Evolutionary conservation across 331 rosid genomes (phyloP), one percentile per base, ranked within the genome.

Genomic region (Quercus tomentella): DNA sequence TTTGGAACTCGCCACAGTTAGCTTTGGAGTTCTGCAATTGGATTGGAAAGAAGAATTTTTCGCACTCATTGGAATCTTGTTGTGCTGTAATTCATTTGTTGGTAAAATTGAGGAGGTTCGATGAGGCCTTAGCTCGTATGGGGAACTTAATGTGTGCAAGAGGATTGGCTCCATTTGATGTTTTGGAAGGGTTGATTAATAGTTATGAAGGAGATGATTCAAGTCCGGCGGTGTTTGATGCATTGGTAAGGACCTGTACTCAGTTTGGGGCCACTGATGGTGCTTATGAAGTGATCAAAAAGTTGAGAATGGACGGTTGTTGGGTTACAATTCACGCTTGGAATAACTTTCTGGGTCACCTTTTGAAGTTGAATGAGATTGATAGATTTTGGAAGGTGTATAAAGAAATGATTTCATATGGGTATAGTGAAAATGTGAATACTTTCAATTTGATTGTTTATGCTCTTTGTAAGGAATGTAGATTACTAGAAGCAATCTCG

Each of bases 191-290:
- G 55, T 75, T 90, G 88, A 30, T 77, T 61, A 54, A 75, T 54
- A 81, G 82, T 23, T 86, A 76, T 43, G 56, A 79, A 74, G 74
- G 70, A 17, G 82, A 79, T 78, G 76, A 56, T 56, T 79, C 89
- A n/a, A 86, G 88, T 75, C 49, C 67, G 2, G 89, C 86, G 0
- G 90, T 86, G 52, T 90, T 86, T 79, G 91, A 90, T 88, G 82
- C 94, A 28, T 58, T 88, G 86, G 90, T 88, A 65, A 84, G 91
- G 84, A 80, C 85, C 56, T 88, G 91, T 68, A 71, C 88, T 79
- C 89, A 62, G 76, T 78, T 41, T 26, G 85, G 89, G 76, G 80
- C 30, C 12, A 81, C 79, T 5, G 84, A 90, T 61, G 82, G 85
- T 82, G 94, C 84, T 74, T 88, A 82, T 79, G 85, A 67, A 21